Percentiles rank a stretch among this genome's conserved stretches.
Evolutionary conservation across 148 eudicot species (phyloP).

Genomic region (Limonium bicolor): DNA sequence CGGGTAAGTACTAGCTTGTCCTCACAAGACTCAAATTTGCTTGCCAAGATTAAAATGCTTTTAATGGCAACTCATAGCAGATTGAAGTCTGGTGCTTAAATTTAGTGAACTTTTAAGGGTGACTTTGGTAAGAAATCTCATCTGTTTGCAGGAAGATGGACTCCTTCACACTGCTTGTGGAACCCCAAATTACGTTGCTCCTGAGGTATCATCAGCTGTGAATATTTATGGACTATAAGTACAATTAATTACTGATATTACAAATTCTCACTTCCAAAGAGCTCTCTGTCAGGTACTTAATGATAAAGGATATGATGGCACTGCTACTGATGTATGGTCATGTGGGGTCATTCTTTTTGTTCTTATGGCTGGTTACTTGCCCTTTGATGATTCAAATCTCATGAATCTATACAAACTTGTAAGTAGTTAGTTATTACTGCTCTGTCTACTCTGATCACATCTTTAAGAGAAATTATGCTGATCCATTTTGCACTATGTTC

Average conservation of each 20-base stretch:
- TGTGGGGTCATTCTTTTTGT: constrained; percentile 87
- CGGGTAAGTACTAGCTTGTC: constrained; percentile 25
- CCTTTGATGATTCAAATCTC: constrained; percentile 73
- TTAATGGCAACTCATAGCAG: too few species aligned
- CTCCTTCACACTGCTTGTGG: constrained; percentile 93
- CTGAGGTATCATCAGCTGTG: constrained; percentile 50
- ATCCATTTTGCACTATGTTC: too few species aligned
- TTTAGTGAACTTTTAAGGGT: neutral
- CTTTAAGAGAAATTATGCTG: neutral
- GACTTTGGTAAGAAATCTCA: neutral
- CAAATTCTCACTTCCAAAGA: too few species aligned
- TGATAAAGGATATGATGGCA: constrained; percentile 77
- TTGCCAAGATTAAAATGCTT: too few species aligned
- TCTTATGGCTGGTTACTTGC: constrained; percentile 85
- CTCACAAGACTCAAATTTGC: too few species aligned
- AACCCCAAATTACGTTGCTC: constrained; percentile 90
- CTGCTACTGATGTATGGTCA: constrained; percentile 82
- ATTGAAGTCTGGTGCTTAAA: too few species aligned
- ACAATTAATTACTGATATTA: too few species aligned
- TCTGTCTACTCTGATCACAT: neutral
- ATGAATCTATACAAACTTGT: constrained; percentile 48
- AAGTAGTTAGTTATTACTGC: constrained; percentile 15
- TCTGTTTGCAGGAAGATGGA: constrained; percentile 47
- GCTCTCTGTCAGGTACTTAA: constrained; percentile 59
- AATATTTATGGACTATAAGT: neutral